Evolutionary conservation across 2,329 filamentous ascomycete species (phyloP).

Genomic region (Colletotrichum musae): DNA sequence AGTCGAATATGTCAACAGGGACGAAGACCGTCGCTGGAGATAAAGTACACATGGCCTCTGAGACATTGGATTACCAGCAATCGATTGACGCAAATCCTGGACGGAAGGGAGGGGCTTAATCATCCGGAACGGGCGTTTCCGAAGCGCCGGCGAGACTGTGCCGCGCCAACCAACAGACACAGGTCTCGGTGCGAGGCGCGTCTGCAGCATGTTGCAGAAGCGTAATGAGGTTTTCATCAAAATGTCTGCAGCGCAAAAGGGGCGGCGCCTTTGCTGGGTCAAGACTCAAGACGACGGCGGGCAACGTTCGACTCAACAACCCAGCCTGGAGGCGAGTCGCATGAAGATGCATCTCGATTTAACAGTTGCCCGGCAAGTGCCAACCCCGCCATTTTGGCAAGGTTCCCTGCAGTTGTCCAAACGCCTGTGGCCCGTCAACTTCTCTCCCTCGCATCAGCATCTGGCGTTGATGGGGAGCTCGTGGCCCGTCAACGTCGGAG

Average conservation of each 20-base stretch:
- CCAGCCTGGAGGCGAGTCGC: slow-evolving; percentile 4
- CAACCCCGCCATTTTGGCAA: slow-evolving; percentile 3
- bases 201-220: slow-evolving; percentile 38
- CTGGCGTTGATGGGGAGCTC: neutral
- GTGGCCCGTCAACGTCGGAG: slow-evolving; percentile 1
- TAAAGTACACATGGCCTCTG: neutral
- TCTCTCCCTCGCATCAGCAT: slow-evolving; percentile 15
- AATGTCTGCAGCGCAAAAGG: slow-evolving; percentile 34
- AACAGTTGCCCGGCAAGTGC: slow-evolving; percentile 10
- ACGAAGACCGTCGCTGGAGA: neutral
- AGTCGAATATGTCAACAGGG: neutral
- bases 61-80: neutral
- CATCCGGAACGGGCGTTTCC: neutral
- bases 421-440: slow-evolving; percentile 4
- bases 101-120: slow-evolving; percentile 8
- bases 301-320: neutral
- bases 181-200: neutral
- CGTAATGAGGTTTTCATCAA: slow-evolving; percentile 36
- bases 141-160: slow-evolving; percentile 4
- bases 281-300: slow-evolving; percentile 11
- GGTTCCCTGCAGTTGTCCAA: slow-evolving; percentile 11
- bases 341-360: slow-evolving; percentile 18
- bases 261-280: slow-evolving; percentile 10
- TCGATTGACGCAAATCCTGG: neutral
- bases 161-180: slow-evolving; percentile 25